Conservation (phyloP, 2,329 filamentous ascomycete genomes). For the Fusarium goolgardi region DNA sequence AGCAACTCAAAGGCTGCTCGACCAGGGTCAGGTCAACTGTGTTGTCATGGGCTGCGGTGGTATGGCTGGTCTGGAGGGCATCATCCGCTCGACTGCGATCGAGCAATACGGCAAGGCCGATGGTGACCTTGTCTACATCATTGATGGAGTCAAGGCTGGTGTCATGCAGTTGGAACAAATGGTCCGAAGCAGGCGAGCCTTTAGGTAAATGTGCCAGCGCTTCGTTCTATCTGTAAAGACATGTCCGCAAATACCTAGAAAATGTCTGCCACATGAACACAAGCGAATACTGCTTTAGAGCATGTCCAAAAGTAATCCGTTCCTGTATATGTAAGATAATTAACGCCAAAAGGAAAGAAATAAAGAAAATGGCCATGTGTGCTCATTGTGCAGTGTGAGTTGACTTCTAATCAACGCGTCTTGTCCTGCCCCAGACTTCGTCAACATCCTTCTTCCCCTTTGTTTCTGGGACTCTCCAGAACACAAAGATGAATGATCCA, state of each 20-base stretch:
- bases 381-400: neutral
- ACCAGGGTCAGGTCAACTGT: conserved; percentile 65
- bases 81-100: conserved; percentile 75
- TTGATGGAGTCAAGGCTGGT: conserved; percentile 83
- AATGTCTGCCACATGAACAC: conserved; percentile 11
- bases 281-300: neutral
- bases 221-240: conserved; percentile 15
- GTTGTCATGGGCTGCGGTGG: conserved; percentile 91
- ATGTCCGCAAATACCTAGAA: conserved; percentile 11
- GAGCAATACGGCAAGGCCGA: conserved; percentile 71
- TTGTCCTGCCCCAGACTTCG: conserved; percentile 86
- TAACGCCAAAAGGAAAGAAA: neutral
- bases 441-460: conserved; percentile 85
- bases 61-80: conserved; percentile 86
- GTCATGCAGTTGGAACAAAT: conserved; percentile 70
- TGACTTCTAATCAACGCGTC: conserved; percentile 60
- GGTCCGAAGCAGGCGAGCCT: conserved; percentile 58
- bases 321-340: neutral
- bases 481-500: conserved; percentile 77
- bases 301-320: neutral
- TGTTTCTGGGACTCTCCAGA: conserved; percentile 83
- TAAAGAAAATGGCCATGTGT: neutral
- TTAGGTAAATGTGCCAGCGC: conserved; percentile 42
- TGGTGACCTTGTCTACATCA: conserved; percentile 70
- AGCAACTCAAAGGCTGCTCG: conserved; percentile 75